phyloP scores from a whole-genome alignment of 768 basidiomycete genomes.

The Coprinopsis marcescibilis region DNA sequence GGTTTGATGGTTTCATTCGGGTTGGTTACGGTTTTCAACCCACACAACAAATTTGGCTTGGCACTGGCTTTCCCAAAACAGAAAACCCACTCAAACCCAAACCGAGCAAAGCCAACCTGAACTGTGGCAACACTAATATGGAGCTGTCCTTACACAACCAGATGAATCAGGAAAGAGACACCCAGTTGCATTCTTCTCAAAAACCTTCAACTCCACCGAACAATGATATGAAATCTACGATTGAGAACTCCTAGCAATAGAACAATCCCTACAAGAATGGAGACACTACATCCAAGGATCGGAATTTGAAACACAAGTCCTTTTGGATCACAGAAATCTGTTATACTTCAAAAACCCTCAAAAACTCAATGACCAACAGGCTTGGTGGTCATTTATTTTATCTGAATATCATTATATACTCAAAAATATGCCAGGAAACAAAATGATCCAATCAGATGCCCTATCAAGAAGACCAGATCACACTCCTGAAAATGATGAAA shows the following conservation, averaged over 20 bases:
- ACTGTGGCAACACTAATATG: too few relatives aligned
- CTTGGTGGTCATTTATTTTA: slow-evolving; percentile 23
- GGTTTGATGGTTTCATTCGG: too few relatives aligned
- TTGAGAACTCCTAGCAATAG: slow-evolving; percentile 43
- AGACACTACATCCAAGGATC: slow-evolving; percentile 4
- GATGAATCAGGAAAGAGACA: background rate
- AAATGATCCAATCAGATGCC: slow-evolving; percentile 14
- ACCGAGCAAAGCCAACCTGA: too few relatives aligned
- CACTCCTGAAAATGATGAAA: background rate
- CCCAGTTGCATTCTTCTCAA: background rate
- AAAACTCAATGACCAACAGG: slow-evolving; percentile 19
- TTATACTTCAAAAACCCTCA: slow-evolving; percentile 18
- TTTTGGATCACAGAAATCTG: slow-evolving; percentile 1
- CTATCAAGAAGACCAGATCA: slow-evolving; percentile 1
- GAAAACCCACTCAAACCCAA: too few relatives aligned
- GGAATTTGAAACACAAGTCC: background rate
- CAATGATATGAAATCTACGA: slow-evolving; percentile 42
- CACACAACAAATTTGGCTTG: too few relatives aligned
- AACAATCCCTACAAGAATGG: slow-evolving; percentile 19
- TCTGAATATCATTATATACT: slow-evolving; percentile 21
- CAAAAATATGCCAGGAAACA: slow-evolving; percentile 21
- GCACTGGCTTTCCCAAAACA: too few relatives aligned
- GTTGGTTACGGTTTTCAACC: too few relatives aligned
- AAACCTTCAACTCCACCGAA: slow-evolving; percentile 14
- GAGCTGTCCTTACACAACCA: slow-evolving; percentile 5